phyloP scores from a whole-genome alignment of 768 basidiomycete genomes.

The Naganishia friedmannii region DNA sequence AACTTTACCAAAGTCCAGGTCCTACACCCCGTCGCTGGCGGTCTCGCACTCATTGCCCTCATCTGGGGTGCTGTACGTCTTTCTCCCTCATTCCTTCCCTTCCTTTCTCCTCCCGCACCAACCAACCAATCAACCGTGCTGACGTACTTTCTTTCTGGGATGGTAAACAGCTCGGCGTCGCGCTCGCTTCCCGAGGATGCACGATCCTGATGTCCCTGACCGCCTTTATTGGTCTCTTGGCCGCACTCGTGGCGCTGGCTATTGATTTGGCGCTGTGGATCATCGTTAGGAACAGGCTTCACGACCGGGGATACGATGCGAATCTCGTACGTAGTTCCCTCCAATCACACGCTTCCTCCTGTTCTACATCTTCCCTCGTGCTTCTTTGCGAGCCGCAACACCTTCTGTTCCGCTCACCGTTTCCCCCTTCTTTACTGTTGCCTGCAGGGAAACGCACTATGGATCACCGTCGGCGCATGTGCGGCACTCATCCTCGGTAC shows the following conservation, averaged over 20 bases:
- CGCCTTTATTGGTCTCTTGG: constrained; percentile 64
- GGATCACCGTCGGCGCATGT: constrained; percentile 74
- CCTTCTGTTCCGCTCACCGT: neutral
- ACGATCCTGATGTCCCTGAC: constrained; percentile 74
- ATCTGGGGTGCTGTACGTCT: constrained; percentile 35
- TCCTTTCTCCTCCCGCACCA: neutral
- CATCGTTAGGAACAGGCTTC: constrained; percentile 63
- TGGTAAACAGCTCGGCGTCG: constrained; percentile 61
- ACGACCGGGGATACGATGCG: constrained; percentile 51
- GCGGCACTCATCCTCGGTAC: constrained; percentile 66
- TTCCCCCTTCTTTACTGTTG: neutral
- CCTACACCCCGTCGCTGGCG: constrained; percentile 70
- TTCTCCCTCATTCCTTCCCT: no score
- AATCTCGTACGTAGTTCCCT: constrained; percentile 46
- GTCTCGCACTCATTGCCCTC: constrained; percentile 41
- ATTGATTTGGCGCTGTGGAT: constrained; percentile 79
- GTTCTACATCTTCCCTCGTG: neutral
- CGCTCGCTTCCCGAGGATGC: constrained; percentile 64
- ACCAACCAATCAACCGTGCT: neutral
- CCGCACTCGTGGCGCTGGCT: constrained; percentile 67
- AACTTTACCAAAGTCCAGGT: constrained; percentile 72
- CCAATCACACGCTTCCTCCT: no score
- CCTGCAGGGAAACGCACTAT: constrained; percentile 73
- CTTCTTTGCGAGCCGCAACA: no score
- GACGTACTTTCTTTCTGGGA: neutral